phyloP scores from a whole-genome alignment of 176 grass and related monocot genomes.

The Urochloa ruziziensis region DNA sequence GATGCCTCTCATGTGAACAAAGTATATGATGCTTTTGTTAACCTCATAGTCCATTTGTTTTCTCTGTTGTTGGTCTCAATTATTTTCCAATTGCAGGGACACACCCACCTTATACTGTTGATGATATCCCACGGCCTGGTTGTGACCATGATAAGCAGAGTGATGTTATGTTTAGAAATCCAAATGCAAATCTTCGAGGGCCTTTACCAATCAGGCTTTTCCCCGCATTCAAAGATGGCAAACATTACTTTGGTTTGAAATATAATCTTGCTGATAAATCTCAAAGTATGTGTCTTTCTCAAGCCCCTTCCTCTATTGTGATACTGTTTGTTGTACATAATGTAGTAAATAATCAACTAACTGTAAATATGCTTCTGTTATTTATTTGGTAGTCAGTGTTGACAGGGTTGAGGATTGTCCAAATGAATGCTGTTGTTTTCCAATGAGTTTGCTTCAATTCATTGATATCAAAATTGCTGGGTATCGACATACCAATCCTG shows the following conservation, averaged over 20 bases:
- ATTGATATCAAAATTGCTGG: background rate
- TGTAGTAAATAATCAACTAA: background rate
- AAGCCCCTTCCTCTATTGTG: background rate
- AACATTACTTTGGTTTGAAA: background rate
- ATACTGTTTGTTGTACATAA: background rate
- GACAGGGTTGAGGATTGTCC: background rate
- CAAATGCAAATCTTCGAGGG: background rate
- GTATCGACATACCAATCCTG: background rate
- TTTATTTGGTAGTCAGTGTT: background rate
- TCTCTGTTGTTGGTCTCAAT: background rate
- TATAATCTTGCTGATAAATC: constrained; percentile 21
- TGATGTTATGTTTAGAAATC: background rate
- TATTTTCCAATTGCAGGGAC: constrained; percentile 1
- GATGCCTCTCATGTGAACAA: too few species aligned
- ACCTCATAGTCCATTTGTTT: background rate
- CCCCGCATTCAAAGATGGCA: background rate
- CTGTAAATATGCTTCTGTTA: too few species aligned
- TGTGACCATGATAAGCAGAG: background rate
- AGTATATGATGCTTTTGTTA: too few species aligned
- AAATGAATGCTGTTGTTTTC: background rate
- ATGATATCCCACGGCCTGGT: constrained; percentile 19
- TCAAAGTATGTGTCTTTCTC: background rate
- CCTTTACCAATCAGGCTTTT: background rate
- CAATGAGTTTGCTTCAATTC: background rate
- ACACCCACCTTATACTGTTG: constrained; percentile 3